phyloP scores from a whole-genome alignment of 257 asterid genomes.

The Rehmannia glutinosa region DNA sequence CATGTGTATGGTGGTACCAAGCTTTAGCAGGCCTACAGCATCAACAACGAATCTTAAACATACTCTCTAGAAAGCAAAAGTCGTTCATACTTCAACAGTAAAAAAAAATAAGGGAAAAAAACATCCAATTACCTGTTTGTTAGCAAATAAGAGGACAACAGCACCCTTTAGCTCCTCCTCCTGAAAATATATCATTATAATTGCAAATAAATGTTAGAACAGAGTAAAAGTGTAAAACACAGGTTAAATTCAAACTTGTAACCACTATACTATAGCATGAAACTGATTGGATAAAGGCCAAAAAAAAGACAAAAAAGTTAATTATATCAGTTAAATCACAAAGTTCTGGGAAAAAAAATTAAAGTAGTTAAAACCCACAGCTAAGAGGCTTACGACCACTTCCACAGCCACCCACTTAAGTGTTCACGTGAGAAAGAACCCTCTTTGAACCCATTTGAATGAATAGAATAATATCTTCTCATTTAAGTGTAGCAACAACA shows the following conservation, averaged over 20 bases:
- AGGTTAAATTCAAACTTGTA: not conserved
- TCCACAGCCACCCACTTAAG: too few species aligned
- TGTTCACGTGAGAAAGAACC: too few species aligned
- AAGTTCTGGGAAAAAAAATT: too few species aligned
- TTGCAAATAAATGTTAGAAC: not conserved
- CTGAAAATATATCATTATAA: constrained; percentile 25
- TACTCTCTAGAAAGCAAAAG: not conserved
- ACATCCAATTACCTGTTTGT: constrained; percentile 36
- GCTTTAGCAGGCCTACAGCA: not conserved
- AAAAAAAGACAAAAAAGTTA: too few species aligned
- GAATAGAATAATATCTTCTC: too few species aligned
- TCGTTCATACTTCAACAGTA: not conserved
- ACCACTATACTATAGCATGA: not conserved
- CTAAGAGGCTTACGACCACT: too few species aligned
- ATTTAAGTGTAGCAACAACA: too few species aligned
- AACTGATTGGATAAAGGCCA: not conserved
- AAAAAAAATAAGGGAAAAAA: too few species aligned
- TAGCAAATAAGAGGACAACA: constrained; percentile 41
- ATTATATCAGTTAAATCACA: too few species aligned
- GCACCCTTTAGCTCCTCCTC: constrained; percentile 53
- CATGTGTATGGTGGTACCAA: not conserved
- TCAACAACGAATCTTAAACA: not conserved
- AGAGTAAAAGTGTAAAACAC: not conserved
- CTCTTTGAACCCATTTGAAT: too few species aligned
- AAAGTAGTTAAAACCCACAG: too few species aligned